A percentile compares a stretch with the other conserved stretches of the same genome.
phyloP scores from a whole-genome alignment of 176 grass and related monocot genomes.

The Musa itinerans region DNA sequence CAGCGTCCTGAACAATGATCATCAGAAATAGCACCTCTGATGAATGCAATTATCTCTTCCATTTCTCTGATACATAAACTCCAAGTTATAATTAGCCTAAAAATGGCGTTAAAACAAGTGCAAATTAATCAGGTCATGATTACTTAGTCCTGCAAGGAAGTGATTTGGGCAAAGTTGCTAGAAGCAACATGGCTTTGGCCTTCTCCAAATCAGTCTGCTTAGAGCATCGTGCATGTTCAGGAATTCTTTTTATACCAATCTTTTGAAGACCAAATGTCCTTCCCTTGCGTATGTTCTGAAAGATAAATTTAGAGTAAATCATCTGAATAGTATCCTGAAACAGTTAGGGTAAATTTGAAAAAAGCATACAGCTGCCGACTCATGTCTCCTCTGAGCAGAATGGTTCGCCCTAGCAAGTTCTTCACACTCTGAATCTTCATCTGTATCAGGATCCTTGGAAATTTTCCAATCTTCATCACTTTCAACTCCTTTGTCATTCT shows the following conservation, averaged over 20 bases:
- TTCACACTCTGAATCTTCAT: constrained; percentile 62
- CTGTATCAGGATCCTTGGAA: constrained; percentile 43
- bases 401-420: constrained; percentile 28
- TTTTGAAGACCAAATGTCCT: constrained; percentile 74
- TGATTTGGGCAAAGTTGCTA: constrained; percentile 81
- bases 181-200: constrained; percentile 69
- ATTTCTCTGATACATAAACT: constrained; percentile 59
- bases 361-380: constrained; percentile 51
- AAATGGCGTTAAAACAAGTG: not conserved
- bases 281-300: constrained; percentile 68
- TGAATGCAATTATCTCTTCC: constrained; percentile 79
- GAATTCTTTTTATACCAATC: constrained; percentile 69
- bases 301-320: constrained; percentile 21
- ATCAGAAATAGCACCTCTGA: constrained; percentile 83
- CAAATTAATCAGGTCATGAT: constrained; percentile 18
- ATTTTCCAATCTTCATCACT: constrained; percentile 44
- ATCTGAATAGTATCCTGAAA: constrained; percentile 6
- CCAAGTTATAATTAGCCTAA: constrained; percentile 13
- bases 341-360: not conserved
- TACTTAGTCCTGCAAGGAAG: constrained; percentile 97
- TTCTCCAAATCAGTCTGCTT: constrained; percentile 82
- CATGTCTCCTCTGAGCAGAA: constrained; percentile 33
- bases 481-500: constrained; percentile 36
- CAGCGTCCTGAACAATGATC: constrained; percentile 87
- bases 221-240: constrained; percentile 53